Evolutionary conservation across 2,329 filamentous ascomycete genomes (phyloP), one percentile per base, ranked within the genome.

Genomic region (Curvularia spicifera): DNA sequence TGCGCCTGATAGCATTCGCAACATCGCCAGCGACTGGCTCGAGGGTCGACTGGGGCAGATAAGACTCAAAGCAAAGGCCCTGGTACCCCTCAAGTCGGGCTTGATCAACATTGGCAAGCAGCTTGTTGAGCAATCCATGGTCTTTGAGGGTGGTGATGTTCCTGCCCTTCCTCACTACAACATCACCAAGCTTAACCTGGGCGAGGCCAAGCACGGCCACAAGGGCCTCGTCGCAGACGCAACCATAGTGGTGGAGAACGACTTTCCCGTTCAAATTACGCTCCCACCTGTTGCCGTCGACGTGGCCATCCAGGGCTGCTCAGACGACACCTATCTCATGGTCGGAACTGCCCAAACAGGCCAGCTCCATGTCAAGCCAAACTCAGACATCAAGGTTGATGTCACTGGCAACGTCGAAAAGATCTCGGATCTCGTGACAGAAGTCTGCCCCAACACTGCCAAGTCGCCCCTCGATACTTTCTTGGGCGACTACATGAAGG

Each of bases 11-110:
- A 89, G 88, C 5, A 87, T 97, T 66, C 88, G 91, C 59, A 85
- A 84, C 58, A 85, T 98, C 62, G 92, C 91, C 46, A 92, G 95
- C 74, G 90, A 97, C 75, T 98, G 92, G 88, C 80, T 99, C 59
- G 87, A 91, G 53, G 93, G 93, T 39, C 88, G 87, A 53, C 80
- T 98, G 57, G 84, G 87, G 10, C 82, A 84, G 56, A 79, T 99
- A 56, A 86, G 85, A 60, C 80, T 98, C 13, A 83, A 88, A 53
- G 94, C 90, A 43, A 89, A 89, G 70, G 89, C 91, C 26, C 81
- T 88, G 39, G 81, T 98, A 37, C 83, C 84, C 31, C 78, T 98
- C 55, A 92, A 88, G 74, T 91, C 93, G 46, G 94, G 95, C 24
- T 78, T 96, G 49, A 80, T 98, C 59, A 85, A 86, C 44, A 82